Evolutionary conservation across 352 stramenopile species (phyloP), one percentile per base, ranked within the genome.

Genomic region (Phytophthora sojae): DNA sequence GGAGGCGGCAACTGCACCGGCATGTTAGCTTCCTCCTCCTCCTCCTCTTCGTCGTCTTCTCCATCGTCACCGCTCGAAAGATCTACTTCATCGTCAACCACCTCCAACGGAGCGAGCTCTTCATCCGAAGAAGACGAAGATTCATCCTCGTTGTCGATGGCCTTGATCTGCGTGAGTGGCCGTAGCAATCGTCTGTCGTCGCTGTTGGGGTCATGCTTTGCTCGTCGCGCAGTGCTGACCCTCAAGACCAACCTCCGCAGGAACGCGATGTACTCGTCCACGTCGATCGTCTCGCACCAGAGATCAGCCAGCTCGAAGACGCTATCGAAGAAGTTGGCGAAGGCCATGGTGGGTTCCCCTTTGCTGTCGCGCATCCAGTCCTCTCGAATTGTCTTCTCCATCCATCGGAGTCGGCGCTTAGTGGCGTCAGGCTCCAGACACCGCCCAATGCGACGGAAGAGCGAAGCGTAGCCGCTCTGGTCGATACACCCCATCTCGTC

Each of bases 241-340:
- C 81, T 57, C 7, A 71, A 53, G 4, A 77, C 61, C 11, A 93
- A 45, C 2, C 55, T 67, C 30, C 75, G 60, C 17, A 94, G 72
- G 58, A 94, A 94, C 3, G 47, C 42, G 26, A 89, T 65, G 47
- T 94, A 93, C 53, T 94, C 86, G 4, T 83, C 73, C 8, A 68
- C 83, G 26, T 94, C 74, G 50, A 88, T 93, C 6, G 78, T 88
- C 55, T 93, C 85, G 61, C 83, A 93, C 85, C 85, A 94, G 19
- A 93, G 68, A 71, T 94, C 85, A 0, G 79, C 83, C 8, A 94
- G 64, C 54, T 94, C 86, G 35, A 94, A 94, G 3, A 90, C 79
- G 47, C 80, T 89, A 49, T 94, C 82, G 15, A 93, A 91, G 64
- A 93, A 94, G 35, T 73, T 83, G 11, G 79, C 75, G 51, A 91